Base-by-base conservation (phyloP, 2,329 filamentous ascomycete genomes). In the Diaporthe longicolla region DNA sequence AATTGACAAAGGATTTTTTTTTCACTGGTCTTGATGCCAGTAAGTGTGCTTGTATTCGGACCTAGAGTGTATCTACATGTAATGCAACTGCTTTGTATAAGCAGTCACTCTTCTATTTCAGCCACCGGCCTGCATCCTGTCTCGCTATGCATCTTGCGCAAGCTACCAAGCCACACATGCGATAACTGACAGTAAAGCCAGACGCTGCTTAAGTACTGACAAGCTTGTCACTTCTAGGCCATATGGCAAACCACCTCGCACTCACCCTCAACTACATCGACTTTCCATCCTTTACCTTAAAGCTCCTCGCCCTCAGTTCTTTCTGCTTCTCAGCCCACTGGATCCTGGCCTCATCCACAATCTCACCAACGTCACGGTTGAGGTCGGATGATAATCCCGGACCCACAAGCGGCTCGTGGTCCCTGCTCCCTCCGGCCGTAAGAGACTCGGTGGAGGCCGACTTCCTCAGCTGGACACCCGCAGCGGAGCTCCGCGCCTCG, bases 381-480 rank as follows among this genome's bases (percentile, higher is more conserved):
- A 92, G 92, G 80, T 98, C 95, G 76, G 91, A 91, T 0, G 94
- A 93, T 50, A 98, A 87, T 35, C 96, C 96, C 40, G 98, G 87
- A 26, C 96, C 96, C 8, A 98, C 84, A 3, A 94, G 88, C 0
- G 94, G 93, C 71, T 91, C 88, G 59, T 86, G 84, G 45, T 84
- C 84, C 29, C 68, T 48, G 37, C 74, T 75, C 4, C 74, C 74
- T 3, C 72, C 74, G 19, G 61, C 45, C 19, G 83, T 87, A 21
- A 91, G 76, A 72, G 87, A 90, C 17, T 94, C 92, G 24, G 87
- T 85, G 79, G 91, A 92, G 13, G 85, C 70, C 19, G 73, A 73
- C 70, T 37, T 73, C 66, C 70, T 76, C 50, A 75, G 77, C 75
- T 82, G 84, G 11, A 82, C 85, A 11, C 83, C 86, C 5, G 86